Percentiles rank a stretch among this genome's conserved stretches.
Evolutionary conservation across 805 yeast species (phyloP).

Genomic region (Metschnikowia matae): DNA sequence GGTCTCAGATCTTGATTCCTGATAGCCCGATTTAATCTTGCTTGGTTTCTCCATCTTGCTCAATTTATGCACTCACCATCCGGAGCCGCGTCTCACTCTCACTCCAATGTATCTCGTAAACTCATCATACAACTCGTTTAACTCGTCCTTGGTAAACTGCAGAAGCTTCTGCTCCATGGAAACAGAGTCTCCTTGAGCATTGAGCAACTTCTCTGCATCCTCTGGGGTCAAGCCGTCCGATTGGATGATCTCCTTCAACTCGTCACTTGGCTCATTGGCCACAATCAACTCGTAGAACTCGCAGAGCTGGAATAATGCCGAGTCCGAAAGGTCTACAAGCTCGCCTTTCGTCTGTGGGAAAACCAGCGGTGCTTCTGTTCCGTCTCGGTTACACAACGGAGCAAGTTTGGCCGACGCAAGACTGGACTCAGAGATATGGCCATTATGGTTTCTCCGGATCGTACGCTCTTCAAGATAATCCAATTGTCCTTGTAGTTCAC

Average conservation of each 20-base stretch:
- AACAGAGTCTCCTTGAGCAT: slow-evolving; percentile 1
- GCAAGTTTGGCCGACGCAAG: slow-evolving; percentile 44
- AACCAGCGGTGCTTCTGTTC: slow-evolving; percentile 52
- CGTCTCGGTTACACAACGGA: slow-evolving; percentile 75
- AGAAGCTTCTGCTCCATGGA: slow-evolving; percentile 16
- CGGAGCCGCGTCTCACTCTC: slow-evolving; percentile 44
- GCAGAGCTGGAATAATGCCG: slow-evolving; percentile 50
- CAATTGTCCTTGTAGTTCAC: slow-evolving; percentile 85
- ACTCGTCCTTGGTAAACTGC: slow-evolving; percentile 41
- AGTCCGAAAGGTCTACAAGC: slow-evolving; percentile 45
- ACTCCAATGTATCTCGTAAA: slow-evolving; percentile 70
- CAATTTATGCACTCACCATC: slow-evolving; percentile 8
- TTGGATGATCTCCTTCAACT: slow-evolving; percentile 11
- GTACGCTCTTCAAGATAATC: slow-evolving; percentile 75
- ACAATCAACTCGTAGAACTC: slow-evolving; percentile 75
- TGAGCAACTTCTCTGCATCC: slow-evolving; percentile 16
- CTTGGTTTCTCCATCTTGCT: not conserved
- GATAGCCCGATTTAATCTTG: not conserved
- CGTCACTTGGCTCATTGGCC: slow-evolving; percentile 13
- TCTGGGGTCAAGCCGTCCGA: slow-evolving; percentile 13
- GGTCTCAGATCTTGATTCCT: no score
- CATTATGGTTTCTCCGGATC: slow-evolving; percentile 64
- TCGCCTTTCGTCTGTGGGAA: slow-evolving; percentile 61
- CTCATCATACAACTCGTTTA: slow-evolving; percentile 54
- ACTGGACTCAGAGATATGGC: slow-evolving; percentile 40